These are phyloP conservation scores for Adansonia rubrostipa DNA, from an alignment of 441 rosid genomes.

Conservation along the genomic window DNA sequence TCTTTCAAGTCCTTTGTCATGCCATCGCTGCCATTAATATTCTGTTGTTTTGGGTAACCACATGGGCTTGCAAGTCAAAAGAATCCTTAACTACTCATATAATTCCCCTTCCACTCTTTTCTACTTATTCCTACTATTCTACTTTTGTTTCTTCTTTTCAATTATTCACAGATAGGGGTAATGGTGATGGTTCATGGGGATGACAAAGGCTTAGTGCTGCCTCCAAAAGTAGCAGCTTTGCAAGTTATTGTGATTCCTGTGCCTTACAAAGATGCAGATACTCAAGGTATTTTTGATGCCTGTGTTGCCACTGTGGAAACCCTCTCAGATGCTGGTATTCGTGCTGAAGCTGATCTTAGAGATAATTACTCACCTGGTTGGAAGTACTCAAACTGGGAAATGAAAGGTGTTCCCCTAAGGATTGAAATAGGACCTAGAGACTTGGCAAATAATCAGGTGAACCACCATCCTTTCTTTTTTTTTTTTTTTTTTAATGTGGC, in stretches of 20 bases:
- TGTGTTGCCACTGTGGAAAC: slow-evolving; percentile 71
- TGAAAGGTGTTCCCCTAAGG: slow-evolving; percentile 97
- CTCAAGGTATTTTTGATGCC: slow-evolving; percentile 84
- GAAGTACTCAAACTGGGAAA: slow-evolving; percentile 98
- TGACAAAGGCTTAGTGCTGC: slow-evolving; percentile 81
- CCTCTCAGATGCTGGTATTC: slow-evolving; percentile 71
- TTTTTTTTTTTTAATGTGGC: background rate
- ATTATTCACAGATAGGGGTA: slow-evolving; percentile 74
- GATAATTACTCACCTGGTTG: slow-evolving; percentile 98
- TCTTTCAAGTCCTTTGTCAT: background rate
- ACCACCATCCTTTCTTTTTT: background rate
- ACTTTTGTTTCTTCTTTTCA: background rate
- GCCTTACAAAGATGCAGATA: slow-evolving; percentile 93
- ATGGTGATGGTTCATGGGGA: slow-evolving; percentile 99
- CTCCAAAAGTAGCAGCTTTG: slow-evolving; percentile 88
- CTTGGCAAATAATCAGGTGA: slow-evolving; percentile 80
- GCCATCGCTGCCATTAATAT: slow-evolving; percentile 27
- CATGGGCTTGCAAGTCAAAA: slow-evolving; percentile 1
- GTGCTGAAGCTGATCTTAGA: slow-evolving; percentile 79
- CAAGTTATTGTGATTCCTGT: slow-evolving; percentile 91
- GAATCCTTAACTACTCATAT: background rate
- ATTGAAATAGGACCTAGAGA: slow-evolving; percentile 98
- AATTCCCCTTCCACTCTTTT: background rate
- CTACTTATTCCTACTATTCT: background rate
- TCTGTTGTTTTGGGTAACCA: slow-evolving; percentile 16